Conservation (phyloP, 768 basidiomycete species). For the Panus rudis region DNA sequence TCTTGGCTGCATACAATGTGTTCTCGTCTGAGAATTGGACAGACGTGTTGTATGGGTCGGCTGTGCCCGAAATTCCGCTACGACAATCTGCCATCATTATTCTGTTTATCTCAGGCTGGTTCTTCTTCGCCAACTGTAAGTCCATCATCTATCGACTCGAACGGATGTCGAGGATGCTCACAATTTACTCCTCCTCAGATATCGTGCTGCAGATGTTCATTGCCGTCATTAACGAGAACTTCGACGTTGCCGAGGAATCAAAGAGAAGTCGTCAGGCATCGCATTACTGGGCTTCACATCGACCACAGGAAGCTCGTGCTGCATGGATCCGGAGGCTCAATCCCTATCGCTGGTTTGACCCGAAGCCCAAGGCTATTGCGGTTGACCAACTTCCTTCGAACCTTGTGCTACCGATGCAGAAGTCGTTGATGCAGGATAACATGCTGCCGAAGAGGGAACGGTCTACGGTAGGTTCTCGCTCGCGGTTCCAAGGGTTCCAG, state of each 20-base stretch:
- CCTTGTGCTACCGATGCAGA: slow-evolving; percentile 74
- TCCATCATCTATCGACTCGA: slow-evolving; percentile 9
- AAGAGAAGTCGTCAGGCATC: slow-evolving; percentile 79
- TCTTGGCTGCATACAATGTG: slow-evolving; percentile 81
- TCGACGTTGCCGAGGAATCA: slow-evolving; percentile 83
- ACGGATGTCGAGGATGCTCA: background rate
- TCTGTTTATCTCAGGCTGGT: slow-evolving; percentile 74
- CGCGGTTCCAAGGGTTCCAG: background rate
- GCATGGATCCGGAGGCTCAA: slow-evolving; percentile 75
- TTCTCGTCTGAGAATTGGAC: slow-evolving; percentile 96
- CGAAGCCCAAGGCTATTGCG: slow-evolving; percentile 64
- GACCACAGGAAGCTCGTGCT: slow-evolving; percentile 35
- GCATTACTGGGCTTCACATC: slow-evolving; percentile 55
- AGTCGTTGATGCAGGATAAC: slow-evolving; percentile 60
- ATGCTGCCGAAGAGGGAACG: slow-evolving; percentile 30
- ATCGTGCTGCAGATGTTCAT: slow-evolving; percentile 94
- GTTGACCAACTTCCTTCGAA: slow-evolving; percentile 68
- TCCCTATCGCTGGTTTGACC: slow-evolving; percentile 79
- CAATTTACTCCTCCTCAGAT: slow-evolving; percentile 37
- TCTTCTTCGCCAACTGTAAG: slow-evolving; percentile 89
- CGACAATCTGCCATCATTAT: slow-evolving; percentile 67
- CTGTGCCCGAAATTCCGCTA: slow-evolving; percentile 51
- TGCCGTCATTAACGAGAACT: slow-evolving; percentile 96
- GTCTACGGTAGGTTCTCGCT: slow-evolving; percentile 1
- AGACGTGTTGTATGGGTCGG: slow-evolving; percentile 57